A percentile compares a stretch with the other conserved stretches of the same genome.
phyloP scores from a whole-genome alignment of 2,329 filamentous ascomycete genomes.

The Alternaria arborescens region DNA sequence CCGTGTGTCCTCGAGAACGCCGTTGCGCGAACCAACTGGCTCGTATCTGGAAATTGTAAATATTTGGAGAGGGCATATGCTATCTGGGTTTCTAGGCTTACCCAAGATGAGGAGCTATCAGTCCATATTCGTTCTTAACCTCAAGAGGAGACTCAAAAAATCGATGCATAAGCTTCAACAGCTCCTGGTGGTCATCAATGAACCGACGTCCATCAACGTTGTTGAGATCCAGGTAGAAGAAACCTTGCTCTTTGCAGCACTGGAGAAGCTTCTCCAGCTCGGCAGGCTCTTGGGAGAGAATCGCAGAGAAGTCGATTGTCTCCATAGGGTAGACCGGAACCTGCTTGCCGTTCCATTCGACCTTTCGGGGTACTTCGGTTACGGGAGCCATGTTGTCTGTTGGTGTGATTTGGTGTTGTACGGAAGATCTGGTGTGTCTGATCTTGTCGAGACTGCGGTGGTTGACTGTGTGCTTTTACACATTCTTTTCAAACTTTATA shows the following conservation, averaged over 20 bases:
- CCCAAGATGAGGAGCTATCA: conserved; percentile 63
- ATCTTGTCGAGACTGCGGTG: not conserved
- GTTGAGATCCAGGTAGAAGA: conserved; percentile 65
- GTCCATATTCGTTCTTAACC: conserved; percentile 65
- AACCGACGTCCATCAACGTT: conserved; percentile 63
- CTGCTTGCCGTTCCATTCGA: conserved; percentile 44
- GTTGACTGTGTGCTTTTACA: not conserved
- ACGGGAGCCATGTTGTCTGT: conserved; percentile 32
- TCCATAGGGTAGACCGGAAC: conserved; percentile 46
- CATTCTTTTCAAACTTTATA: conserved; percentile 2
- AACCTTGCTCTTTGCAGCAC: conserved; percentile 62
- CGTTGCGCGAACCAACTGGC: conserved; percentile 40
- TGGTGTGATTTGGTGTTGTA: not conserved
- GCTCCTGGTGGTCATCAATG: conserved; percentile 62
- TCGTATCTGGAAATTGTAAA: conserved; percentile 21
- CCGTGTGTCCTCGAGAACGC: conserved; percentile 39
- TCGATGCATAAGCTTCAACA: conserved; percentile 63
- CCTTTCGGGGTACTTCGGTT: conserved; percentile 32
- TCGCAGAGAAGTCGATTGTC: conserved; percentile 61
- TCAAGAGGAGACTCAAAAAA: conserved; percentile 65
- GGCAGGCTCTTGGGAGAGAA: conserved; percentile 64
- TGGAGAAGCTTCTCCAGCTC: conserved; percentile 63
- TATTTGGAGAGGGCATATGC: not conserved
- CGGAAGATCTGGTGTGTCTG: not conserved
- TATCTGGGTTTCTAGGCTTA: conserved; percentile 41